Evolutionary conservation across 495 filamentous ascomycete species (phyloP).

Genomic region (Glonium stellatum): DNA sequence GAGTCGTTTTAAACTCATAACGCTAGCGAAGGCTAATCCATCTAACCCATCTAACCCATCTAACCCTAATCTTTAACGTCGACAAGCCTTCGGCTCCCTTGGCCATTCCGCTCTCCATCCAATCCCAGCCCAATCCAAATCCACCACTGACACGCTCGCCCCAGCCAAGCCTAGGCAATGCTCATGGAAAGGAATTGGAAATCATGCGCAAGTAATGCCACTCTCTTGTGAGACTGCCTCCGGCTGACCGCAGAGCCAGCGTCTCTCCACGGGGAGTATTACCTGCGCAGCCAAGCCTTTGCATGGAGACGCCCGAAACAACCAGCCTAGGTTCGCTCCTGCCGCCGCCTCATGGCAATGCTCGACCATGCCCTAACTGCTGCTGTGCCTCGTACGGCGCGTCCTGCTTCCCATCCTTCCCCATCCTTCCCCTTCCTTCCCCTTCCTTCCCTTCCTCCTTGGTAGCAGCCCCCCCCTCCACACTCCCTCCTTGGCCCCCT

Average conservation of each 20-base stretch:
- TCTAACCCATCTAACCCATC: conserved; percentile 19
- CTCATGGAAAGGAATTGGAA: neutral
- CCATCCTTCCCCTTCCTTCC: no score
- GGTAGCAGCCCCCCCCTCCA: no score
- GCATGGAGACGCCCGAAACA: no score
- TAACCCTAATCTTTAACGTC: conserved; percentile 20
- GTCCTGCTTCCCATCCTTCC: neutral
- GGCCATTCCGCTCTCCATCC: no score
- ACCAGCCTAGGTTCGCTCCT: no score
- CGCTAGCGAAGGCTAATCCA: conserved; percentile 15
- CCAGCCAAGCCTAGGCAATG: conserved; percentile 8
- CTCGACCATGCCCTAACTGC: neutral
- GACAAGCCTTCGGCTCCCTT: conserved; percentile 21
- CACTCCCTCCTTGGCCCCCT: no score
- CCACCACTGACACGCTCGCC: conserved; percentile 5
- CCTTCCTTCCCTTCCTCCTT: no score
- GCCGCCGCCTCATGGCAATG: neutral
- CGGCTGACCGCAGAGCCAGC: neutral
- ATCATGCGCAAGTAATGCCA: neutral
- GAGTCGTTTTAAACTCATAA: conserved; percentile 3
- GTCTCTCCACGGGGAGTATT: neutral
- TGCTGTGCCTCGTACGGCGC: neutral
- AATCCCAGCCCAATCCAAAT: conserved; percentile 10
- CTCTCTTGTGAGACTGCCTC: neutral
- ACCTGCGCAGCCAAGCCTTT: no score